Evolutionary conservation across 495 filamentous ascomycete species (phyloP).

Genomic region (Neurospora sp.): DNA sequence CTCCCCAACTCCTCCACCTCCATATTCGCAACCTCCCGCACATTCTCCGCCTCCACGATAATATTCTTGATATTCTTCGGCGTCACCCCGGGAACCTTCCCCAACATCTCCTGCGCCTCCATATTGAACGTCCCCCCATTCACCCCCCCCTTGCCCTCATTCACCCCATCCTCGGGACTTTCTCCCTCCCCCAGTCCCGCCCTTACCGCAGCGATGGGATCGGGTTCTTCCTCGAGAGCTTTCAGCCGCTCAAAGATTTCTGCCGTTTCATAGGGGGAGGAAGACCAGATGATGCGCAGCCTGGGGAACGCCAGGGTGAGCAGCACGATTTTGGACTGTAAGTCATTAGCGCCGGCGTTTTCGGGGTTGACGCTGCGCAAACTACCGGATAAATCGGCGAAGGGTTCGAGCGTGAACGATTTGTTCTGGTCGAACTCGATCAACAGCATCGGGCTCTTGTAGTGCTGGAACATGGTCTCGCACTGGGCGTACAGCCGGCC

Average conservation of each 20-base stretch:
- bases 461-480: conserved; percentile 89
- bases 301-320: conserved; percentile 87
- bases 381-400: conserved; percentile 68
- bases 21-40: conserved; percentile 83
- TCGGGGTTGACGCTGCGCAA: conserved; percentile 42
- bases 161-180: conserved; percentile 33
- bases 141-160: background rate
- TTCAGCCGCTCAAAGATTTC: conserved; percentile 95
- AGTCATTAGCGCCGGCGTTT: conserved; percentile 50
- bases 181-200: conserved; percentile 60
- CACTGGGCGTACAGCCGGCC: conserved; percentile 86
- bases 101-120: conserved; percentile 74
- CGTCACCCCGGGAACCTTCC: conserved; percentile 77
- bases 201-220: conserved; percentile 77
- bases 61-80: conserved; percentile 62
- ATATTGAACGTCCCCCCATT: conserved; percentile 42
- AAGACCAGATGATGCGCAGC: conserved; percentile 87
- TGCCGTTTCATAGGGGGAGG: conserved; percentile 87
- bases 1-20: conserved; percentile 56
- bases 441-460: conserved; percentile 80
- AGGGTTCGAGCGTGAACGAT: conserved; percentile 90
- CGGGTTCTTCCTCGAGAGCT: conserved; percentile 76
- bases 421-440: conserved; percentile 98
- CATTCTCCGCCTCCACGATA: conserved; percentile 60
- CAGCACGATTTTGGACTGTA: conserved; percentile 87